These are phyloP conservation scores for Pichia sp. DNA, from an alignment of 1,139 yeast genomes.

Conservation along the genomic window DNA sequence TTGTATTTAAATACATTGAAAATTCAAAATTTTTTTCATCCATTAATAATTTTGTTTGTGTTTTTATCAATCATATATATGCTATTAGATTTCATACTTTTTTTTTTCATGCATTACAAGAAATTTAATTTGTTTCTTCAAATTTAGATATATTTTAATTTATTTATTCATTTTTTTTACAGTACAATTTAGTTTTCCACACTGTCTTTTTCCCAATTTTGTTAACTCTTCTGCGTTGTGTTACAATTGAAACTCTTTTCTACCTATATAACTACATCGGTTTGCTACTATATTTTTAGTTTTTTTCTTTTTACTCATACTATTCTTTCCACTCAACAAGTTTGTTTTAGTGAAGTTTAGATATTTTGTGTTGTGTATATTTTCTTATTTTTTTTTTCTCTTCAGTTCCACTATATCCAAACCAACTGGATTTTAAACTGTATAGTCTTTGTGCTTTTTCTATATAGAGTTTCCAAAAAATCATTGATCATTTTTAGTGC, in stretches of 20 bases:
- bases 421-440: not conserved
- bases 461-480: constrained; percentile 5
- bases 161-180: not conserved
- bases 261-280: constrained; percentile 14
- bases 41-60: not conserved
- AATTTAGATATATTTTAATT: not conserved
- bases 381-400: not conserved
- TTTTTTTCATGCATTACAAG: not conserved
- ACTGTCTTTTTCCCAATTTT: constrained; percentile 1
- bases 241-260: constrained; percentile 14
- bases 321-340: not conserved
- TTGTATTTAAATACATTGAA: not conserved
- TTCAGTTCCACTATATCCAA: constrained; percentile 1
- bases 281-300: constrained; percentile 9
- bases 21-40: not conserved
- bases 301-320: not conserved
- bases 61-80: not conserved
- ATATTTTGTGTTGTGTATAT: not conserved
- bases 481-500: not conserved
- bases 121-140: not conserved
- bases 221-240: constrained; percentile 10
- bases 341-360: not conserved
- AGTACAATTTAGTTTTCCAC: not conserved
- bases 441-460: constrained; percentile 11
- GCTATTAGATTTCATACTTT: not conserved